Conservation (phyloP, 306 rosid genomes). For the Gynostemma pentaphyllum region DNA sequence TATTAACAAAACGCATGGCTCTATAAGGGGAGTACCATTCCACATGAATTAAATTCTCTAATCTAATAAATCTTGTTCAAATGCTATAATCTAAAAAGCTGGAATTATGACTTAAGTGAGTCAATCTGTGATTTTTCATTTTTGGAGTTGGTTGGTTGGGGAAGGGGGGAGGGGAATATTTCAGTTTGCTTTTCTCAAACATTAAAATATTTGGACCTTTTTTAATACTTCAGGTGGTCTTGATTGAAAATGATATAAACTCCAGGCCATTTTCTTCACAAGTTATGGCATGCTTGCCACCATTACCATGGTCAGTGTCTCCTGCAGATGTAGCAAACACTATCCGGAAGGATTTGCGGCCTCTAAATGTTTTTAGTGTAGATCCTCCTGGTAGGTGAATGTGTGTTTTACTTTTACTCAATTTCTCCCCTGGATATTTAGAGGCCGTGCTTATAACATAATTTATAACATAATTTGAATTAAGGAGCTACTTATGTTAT, state of each 20-base stretch:
- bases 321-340: slow-evolving; percentile 65
- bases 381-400: slow-evolving; percentile 85
- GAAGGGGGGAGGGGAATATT: neutral
- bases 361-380: slow-evolving; percentile 66
- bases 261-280: slow-evolving; percentile 86
- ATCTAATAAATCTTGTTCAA: neutral
- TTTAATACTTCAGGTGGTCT: slow-evolving; percentile 65
- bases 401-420: neutral
- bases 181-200: neutral
- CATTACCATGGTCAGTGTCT: slow-evolving; percentile 91
- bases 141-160: too few relatives aligned
- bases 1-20: neutral
- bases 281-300: slow-evolving; percentile 92
- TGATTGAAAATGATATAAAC: slow-evolving; percentile 95
- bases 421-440: neutral
- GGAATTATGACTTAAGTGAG: too few relatives aligned
- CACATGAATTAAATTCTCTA: neutral
- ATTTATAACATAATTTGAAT: neutral
- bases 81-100: neutral
- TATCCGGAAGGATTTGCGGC: slow-evolving; percentile 72
- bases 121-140: too few relatives aligned
- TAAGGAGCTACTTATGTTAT: too few relatives aligned
- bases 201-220: slow-evolving; percentile 2
- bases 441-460: neutral
- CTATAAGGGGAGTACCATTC: neutral